A percentile compares a stretch with the other conserved stretches of the same genome.
Conservation (phyloP, 1,284 basidiomycete species). For the Gomphus sp. region DNA sequence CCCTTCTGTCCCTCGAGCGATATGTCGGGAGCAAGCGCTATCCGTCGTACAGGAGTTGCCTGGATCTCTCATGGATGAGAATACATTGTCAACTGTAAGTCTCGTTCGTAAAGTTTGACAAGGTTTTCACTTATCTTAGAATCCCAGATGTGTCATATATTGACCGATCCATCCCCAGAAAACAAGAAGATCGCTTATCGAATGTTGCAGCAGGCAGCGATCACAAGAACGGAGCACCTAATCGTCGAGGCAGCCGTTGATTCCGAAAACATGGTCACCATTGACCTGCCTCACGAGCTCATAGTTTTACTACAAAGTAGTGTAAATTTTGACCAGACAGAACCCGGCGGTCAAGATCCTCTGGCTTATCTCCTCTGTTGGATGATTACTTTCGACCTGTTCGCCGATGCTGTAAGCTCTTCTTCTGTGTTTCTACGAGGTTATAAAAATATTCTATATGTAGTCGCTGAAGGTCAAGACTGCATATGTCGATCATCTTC, state of each 20-base stretch:
- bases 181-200: constrained; percentile 68
- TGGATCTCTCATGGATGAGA: constrained; percentile 49
- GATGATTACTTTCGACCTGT: constrained; percentile 86
- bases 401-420: constrained; percentile 68
- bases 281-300: constrained; percentile 57
- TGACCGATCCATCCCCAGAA: constrained; percentile 53
- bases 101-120: not conserved
- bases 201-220: constrained; percentile 54
- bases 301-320: constrained; percentile 50
- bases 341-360: constrained; percentile 25
- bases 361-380: constrained; percentile 77
- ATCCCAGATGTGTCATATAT: constrained; percentile 62
- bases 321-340: constrained; percentile 22
- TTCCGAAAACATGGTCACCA: constrained; percentile 35
- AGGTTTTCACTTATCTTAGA: not conserved
- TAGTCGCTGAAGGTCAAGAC: constrained; percentile 77
- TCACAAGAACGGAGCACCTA: constrained; percentile 64
- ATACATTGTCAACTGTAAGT: constrained; percentile 53
- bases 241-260: constrained; percentile 83
- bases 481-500: constrained; percentile 80
- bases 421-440: not conserved
- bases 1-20: constrained; percentile 50
- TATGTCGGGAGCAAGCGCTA: constrained; percentile 60
- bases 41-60: constrained; percentile 62
- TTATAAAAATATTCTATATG: constrained; percentile 2